A percentile compares a stretch with the other conserved stretches of the same genome.
Evolutionary conservation across 495 filamentous ascomycete species (phyloP).

Genomic region (Clohesyomyces aquaticus): DNA sequence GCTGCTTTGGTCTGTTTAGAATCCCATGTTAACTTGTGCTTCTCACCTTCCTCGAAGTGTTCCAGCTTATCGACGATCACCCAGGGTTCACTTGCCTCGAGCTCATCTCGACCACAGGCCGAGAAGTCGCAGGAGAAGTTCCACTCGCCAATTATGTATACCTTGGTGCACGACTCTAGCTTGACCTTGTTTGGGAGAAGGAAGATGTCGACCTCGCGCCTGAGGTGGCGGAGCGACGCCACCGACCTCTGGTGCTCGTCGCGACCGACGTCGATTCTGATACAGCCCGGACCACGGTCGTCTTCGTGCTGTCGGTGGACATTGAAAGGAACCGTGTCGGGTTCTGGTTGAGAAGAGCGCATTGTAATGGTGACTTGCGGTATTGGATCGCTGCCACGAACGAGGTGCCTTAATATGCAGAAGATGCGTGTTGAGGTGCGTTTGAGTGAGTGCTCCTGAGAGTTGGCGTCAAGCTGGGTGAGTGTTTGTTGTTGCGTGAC

Average conservation of each 20-base stretch:
- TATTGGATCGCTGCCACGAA: not conserved
- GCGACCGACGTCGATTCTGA: conserved; percentile 9
- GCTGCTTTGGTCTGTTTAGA: not conserved
- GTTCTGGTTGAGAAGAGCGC: not conserved
- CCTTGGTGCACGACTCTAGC: conserved; percentile 2
- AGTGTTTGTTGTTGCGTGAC: too few species aligned
- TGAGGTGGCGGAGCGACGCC: not conserved
- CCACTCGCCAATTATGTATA: conserved; percentile 25
- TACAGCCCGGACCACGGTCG: conserved; percentile 1
- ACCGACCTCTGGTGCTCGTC: not conserved
- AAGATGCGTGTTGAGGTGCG: too few species aligned
- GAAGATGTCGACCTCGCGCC: not conserved
- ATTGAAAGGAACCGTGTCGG: not conserved
- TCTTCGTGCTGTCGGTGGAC: not conserved
- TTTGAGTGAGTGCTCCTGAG: too few species aligned
- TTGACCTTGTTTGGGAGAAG: not conserved
- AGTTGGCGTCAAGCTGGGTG: too few species aligned
- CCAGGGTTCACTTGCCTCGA: conserved; percentile 11
- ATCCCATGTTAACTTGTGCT: conserved; percentile 8
- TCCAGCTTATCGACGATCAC: not conserved
- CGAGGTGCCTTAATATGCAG: not conserved
- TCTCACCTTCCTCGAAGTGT: not conserved
- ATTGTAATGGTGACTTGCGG: not conserved
- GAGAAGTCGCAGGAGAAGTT: not conserved
- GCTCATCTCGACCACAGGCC: not conserved